phyloP scores from a whole-genome alignment of 1,139 yeast genomes.

The Debaryomyces sp. region DNA sequence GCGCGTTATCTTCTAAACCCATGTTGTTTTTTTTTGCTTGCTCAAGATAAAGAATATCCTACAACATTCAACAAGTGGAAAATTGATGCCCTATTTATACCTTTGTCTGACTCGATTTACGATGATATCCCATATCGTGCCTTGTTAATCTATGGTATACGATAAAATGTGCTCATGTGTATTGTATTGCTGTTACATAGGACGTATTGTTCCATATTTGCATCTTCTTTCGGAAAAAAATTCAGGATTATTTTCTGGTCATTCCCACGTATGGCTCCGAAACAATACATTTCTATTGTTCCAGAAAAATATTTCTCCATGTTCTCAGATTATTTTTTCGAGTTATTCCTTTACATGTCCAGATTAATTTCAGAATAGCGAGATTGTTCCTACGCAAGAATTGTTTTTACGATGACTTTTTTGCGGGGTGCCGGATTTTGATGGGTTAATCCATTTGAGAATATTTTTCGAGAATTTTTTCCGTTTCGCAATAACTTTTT shows the following conservation, averaged over 20 bases:
- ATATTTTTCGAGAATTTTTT: neutral
- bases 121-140: neutral
- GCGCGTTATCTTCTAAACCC: constrained; percentile 42
- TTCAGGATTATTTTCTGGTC: neutral
- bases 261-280: neutral
- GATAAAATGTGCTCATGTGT: neutral
- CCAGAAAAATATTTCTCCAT: neutral
- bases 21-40: constrained; percentile 15
- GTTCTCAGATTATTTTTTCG: neutral
- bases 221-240: neutral
- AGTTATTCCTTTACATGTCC: neutral
- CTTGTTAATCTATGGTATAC: neutral
- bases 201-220: neutral
- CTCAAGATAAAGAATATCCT: neutral
- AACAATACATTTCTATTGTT: neutral
- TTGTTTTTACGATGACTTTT: neutral
- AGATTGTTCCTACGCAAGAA: neutral
- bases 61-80: neutral
- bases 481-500: neutral
- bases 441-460: neutral
- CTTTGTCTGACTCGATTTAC: neutral
- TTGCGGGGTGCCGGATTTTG: neutral
- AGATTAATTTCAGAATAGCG: too few species aligned
- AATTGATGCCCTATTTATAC: neutral
- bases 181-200: neutral